Evolutionary conservation across 805 yeast species (phyloP).

Genomic region (Pichia cabralensis): DNA sequence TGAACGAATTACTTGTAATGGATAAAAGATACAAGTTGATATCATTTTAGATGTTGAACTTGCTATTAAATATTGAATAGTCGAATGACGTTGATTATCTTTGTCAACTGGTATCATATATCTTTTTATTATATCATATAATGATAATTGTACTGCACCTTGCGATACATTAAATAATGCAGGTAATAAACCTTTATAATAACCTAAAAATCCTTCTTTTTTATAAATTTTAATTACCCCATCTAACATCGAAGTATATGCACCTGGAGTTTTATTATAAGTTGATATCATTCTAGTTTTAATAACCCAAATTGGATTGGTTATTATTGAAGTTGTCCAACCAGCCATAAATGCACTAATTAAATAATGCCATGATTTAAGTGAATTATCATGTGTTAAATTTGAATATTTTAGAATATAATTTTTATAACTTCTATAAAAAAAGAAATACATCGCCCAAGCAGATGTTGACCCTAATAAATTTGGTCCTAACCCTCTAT

Average conservation of each 20-base stretch:
- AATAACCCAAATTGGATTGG: conserved; percentile 94
- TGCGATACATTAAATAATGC: conserved; percentile 76
- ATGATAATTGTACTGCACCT: conserved; percentile 78
- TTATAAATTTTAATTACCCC: conserved; percentile 42
- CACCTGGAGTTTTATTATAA: conserved; percentile 31
- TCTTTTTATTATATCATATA: conserved; percentile 70
- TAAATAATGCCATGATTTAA: conserved; percentile 38
- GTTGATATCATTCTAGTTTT: conserved; percentile 80
- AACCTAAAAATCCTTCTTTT: conserved; percentile 56
- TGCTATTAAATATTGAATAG: conserved; percentile 51
- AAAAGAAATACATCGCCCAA: conserved; percentile 81
- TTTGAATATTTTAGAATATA: conserved; percentile 5
- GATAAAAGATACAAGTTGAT: conserved; percentile 65
- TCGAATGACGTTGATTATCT: conserved; percentile 19
- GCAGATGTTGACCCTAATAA: conserved; percentile 75
- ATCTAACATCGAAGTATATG: conserved; percentile 47
- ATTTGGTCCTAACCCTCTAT: conserved; percentile 76
- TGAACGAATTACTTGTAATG: conserved; percentile 72
- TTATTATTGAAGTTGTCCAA: conserved; percentile 55
- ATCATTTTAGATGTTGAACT: conserved; percentile 62
- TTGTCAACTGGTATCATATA: conserved; percentile 12
- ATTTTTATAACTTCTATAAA: conserved; percentile 56
- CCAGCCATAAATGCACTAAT: conserved; percentile 65
- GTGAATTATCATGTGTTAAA: conserved; percentile 14
- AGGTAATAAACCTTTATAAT: conserved; percentile 75